Evolutionary conservation across 1,139 yeast species (phyloP), one percentile per base, ranked within the genome.

Genomic region (Suhomyces chickasaworum): DNA sequence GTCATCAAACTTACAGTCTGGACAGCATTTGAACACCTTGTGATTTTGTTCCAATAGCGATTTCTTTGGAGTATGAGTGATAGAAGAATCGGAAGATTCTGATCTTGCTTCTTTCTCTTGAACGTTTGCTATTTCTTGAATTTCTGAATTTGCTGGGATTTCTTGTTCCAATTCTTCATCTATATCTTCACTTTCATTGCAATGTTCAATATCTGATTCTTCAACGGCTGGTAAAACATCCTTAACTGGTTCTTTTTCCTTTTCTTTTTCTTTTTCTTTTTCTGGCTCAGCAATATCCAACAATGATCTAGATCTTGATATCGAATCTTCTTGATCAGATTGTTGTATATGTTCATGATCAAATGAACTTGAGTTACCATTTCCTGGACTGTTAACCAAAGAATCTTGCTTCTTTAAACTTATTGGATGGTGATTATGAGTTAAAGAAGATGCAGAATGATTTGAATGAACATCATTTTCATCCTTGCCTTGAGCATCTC

Each of bases 401-500:
- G 13, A 15, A 12, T 47, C 47, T 9, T 51, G 49, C 32, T 47
- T 52, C 20, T 45, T 51, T 15, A 53, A 43, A 9, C 41, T 42
- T 31, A 52, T 45, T 13, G 57, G 57, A 15, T 49, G 38, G 25
- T 59, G 54, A 4, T 49, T 39, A 27, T 59, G 54, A 4, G 64
- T 57, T 33, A 68, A 58, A 0, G 73, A 67, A 2, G 69, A 65
- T 2, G 62, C 55, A 0, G 73, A 68, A 37, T 55, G 62, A 4
- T 63, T 46, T 2, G 69, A 64, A 6, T 42, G 51, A 33, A 46
- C 48, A 44, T 64, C 71, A 13, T 48, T 47, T 17, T 48, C 53
- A 10, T 49, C 50, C 8, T 45, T 42, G 23, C 44, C 34, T 8
- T 39, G 39, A 4, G 29, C 38, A 4, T 30, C 39, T 15, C 36